Evolutionary conservation across 1,284 basidiomycete species (phyloP), one percentile per base, ranked within the genome.

Genomic region (Ustilago crameri): DNA sequence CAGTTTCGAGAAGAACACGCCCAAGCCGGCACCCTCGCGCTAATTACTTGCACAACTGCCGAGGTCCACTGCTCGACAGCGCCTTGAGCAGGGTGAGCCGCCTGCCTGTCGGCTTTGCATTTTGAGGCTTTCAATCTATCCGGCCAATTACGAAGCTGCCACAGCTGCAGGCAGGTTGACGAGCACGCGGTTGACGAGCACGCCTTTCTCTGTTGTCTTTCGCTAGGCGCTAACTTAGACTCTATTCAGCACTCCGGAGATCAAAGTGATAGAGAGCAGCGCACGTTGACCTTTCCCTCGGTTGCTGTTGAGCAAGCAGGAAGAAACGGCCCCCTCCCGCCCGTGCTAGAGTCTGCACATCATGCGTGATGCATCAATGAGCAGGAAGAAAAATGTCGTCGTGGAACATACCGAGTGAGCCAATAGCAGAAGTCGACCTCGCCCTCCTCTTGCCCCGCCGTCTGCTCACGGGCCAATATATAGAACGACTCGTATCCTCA

Each of bases 1-100:
- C 64, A 67, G 17, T 61, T 61, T 51, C 51, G 26, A 60, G 64
- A 67, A 67, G 64, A 67, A 49, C 27, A 41, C 4, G 17, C 24
- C 14, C 2, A 24, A 15, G 8, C 46, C 63, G 53, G 49, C 49
- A 52, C 34, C 26, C 57, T 66, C 51, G 64, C 57, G 64, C 64
- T 59, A 45, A 40, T 51, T 23, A 26, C 30, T 30, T 12, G 5
- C 30, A 30, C 12, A n/a, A n/a, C n/a, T n/a, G n/a, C n/a, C n/a
- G n/a, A n/a, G n/a, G n/a, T n/a, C n/a, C n/a, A n/a, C n/a, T n/a
- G n/a, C n/a, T n/a, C n/a, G n/a, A n/a, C n/a, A n/a, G n/a, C n/a
- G n/a, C n/a, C n/a, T n/a, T n/a, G 12, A 30, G 30, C 30, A 5
- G 30, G 30, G 12, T 30, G 30, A 30, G 5, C 30, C 30, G 5